A percentile compares a stretch with the other conserved stretches of the same genome.
Evolutionary conservation across 2,329 filamentous ascomycete species (phyloP).

Genomic region (Pseudocercospora macadamiae): DNA sequence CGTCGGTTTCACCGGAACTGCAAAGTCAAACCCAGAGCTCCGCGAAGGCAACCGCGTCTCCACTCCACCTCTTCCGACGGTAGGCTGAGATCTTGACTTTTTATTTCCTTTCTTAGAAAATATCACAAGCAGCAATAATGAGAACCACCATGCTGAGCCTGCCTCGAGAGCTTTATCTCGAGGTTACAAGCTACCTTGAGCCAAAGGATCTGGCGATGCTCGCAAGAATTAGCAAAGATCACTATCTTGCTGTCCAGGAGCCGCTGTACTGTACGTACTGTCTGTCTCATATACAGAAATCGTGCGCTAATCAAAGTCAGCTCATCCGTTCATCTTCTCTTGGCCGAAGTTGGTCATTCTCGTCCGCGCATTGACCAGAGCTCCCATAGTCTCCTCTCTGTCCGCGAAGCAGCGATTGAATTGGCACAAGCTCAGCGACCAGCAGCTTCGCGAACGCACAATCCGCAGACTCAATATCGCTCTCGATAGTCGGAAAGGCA

Average conservation of each 20-base stretch:
- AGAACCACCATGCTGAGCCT: slow-evolving; percentile 22
- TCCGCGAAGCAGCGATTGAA: slow-evolving; percentile 23
- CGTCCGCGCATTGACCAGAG: slow-evolving; percentile 17
- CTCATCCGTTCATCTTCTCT: slow-evolving; percentile 15
- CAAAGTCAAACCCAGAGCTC: not conserved
- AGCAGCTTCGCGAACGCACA: slow-evolving; percentile 25
- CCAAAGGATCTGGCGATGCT: slow-evolving; percentile 21
- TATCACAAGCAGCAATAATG: not conserved
- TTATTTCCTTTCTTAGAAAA: not conserved
- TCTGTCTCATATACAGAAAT: no score
- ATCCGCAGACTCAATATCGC: slow-evolving; percentile 23
- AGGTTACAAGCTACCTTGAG: slow-evolving; percentile 22
- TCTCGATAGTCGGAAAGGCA: not conserved
- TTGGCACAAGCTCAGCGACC: slow-evolving; percentile 27
- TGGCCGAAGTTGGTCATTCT: slow-evolving; percentile 22
- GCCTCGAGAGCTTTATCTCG: slow-evolving; percentile 31
- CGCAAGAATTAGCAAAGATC: slow-evolving; percentile 21
- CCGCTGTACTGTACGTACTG: no score
- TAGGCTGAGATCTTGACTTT: not conserved
- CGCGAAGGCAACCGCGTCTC: not conserved
- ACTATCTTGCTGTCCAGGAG: slow-evolving; percentile 29
- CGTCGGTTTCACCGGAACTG: not conserved
- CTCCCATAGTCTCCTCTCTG: slow-evolving; percentile 26
- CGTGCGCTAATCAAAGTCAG: no score
- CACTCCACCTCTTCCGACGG: not conserved